These are phyloP conservation scores for Magnaporthiopsis incrustans DNA, from an alignment of 2,329 filamentous ascomycete genomes.

Conservation along the genomic window DNA sequence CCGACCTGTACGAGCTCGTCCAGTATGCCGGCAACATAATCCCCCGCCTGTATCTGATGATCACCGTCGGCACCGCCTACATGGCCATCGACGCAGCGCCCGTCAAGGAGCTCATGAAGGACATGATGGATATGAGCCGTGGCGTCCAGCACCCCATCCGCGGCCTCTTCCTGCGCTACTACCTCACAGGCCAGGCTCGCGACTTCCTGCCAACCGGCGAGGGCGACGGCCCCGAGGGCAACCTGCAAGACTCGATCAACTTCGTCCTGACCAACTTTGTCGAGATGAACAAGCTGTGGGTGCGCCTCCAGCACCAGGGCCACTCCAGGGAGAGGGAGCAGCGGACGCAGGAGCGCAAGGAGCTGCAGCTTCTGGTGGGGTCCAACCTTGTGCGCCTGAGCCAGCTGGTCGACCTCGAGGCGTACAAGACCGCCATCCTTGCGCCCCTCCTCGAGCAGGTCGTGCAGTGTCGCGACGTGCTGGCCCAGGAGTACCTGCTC, in stretches of 20 bases:
- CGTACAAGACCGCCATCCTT: slow-evolving; percentile 86
- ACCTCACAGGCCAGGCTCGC: slow-evolving; percentile 87
- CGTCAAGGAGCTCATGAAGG: slow-evolving; percentile 99
- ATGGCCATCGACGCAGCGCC: slow-evolving; percentile 98
- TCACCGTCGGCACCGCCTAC: slow-evolving; percentile 97
- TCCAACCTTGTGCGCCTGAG: slow-evolving; percentile 94
- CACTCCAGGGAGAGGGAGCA: slow-evolving; percentile 92
- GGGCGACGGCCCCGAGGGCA: slow-evolving; percentile 87
- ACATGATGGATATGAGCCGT: slow-evolving; percentile 99
- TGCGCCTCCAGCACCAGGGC: slow-evolving; percentile 92
- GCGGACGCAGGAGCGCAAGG: slow-evolving; percentile 87
- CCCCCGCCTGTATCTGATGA: slow-evolving; percentile 94
- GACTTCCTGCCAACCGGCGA: slow-evolving; percentile 77
- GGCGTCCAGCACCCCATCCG: slow-evolving; percentile 96
- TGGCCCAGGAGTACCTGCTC: slow-evolving; percentile 93
- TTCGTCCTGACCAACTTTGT: slow-evolving; percentile 98
- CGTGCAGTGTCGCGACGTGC: slow-evolving; percentile 91
- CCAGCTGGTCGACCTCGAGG: slow-evolving; percentile 88
- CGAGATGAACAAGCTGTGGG: slow-evolving; percentile 99
- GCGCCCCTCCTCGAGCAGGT: slow-evolving; percentile 90
- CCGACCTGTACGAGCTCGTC: slow-evolving; percentile 94
- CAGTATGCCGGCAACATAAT: slow-evolving; percentile 96
- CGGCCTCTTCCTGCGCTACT: slow-evolving; percentile 91
- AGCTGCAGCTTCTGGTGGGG: slow-evolving; percentile 89
- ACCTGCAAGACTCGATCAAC: slow-evolving; percentile 94